Evolutionary conservation across 306 rosid species (phyloP).

Genomic region (Quercus parvula): DNA sequence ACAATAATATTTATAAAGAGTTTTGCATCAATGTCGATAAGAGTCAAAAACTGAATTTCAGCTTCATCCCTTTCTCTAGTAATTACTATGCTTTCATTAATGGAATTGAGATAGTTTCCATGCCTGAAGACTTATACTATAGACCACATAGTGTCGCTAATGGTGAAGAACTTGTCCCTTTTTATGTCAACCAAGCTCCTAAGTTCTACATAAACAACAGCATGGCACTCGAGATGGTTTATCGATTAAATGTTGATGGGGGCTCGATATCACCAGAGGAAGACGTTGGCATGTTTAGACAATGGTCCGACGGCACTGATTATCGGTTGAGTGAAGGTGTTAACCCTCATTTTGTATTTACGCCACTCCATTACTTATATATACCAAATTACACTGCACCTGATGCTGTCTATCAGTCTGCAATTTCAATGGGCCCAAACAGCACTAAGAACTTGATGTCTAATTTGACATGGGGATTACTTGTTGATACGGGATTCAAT

Average conservation of each 20-base stretch:
- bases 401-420: conserved; percentile 20
- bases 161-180: too few relatives aligned
- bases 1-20: not conserved
- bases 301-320: not conserved
- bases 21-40: not conserved
- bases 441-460: not conserved
- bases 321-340: not conserved
- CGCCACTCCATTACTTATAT: not conserved
- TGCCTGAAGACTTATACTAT: not conserved
- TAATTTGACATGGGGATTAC: conserved; percentile 38
- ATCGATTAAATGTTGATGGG: conserved; percentile 37
- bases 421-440: not conserved
- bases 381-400: conserved; percentile 28
- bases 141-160: not conserved
- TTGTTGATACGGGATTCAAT: conserved; percentile 37
- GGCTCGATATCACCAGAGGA: conserved; percentile 17
- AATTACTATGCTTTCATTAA: not conserved
- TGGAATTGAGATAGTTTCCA: not conserved
- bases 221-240: conserved; percentile 28
- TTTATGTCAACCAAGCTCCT: not conserved
- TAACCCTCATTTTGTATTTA: rapidly evolving
- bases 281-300: conserved; percentile 31
- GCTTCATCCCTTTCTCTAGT: not conserved
- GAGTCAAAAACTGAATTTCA: not conserved
- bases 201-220: not conserved